Evolutionary conservation across 75 land plant genomes (phyloP).

Genomic region (Sequoiadendron giganteum): DNA sequence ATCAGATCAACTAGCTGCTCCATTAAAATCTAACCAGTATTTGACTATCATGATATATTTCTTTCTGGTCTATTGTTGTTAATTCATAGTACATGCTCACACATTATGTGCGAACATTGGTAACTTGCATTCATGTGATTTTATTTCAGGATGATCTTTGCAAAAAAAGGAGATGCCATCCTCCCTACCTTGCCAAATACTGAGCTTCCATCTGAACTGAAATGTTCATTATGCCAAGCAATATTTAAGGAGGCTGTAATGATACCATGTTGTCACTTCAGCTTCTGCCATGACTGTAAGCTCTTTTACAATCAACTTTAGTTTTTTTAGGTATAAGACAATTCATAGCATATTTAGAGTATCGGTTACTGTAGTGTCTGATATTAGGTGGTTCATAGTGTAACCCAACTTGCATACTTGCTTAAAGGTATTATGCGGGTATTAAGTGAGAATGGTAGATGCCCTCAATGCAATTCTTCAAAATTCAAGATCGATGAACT

Average conservation of each 20-base stretch:
- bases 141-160: constrained; percentile 8
- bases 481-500: constrained; percentile 59
- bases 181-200: constrained; percentile 1
- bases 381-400: not conserved
- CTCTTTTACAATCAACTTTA: not conserved
- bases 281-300: constrained; percentile 87
- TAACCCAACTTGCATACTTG: not conserved
- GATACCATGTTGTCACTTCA: constrained; percentile 94
- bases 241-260: constrained; percentile 86
- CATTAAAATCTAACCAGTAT: constrained; percentile 3
- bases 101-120: not conserved
- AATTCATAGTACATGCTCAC: not conserved
- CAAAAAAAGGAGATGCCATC: constrained; percentile 11
- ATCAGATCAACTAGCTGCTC: not conserved
- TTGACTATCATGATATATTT: not conserved
- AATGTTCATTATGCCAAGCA: constrained; percentile 65
- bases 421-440: constrained; percentile 54
- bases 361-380: not conserved
- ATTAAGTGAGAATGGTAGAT: constrained; percentile 45
- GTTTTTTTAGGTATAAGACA: not conserved
- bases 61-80: not conserved
- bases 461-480: constrained; percentile 76
- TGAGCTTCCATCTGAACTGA: constrained; percentile 72
- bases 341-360: not conserved
- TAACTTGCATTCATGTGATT: not conserved